Percentiles rank a stretch among this genome's conserved stretches.
Evolutionary conservation across 1,139 yeast species (phyloP).

Genomic region (Kazachstania sp.): DNA sequence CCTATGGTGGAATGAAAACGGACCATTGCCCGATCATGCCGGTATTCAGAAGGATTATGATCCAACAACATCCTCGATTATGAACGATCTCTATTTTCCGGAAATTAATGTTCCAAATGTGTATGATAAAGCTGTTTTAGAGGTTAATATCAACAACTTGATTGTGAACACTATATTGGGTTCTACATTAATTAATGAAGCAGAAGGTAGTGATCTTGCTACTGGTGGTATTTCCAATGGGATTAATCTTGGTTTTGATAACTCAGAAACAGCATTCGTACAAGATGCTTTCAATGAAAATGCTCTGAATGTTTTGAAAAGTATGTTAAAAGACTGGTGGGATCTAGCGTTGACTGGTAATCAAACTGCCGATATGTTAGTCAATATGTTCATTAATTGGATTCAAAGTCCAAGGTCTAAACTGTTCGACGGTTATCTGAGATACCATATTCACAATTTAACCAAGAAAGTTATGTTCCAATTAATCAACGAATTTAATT

Average conservation of each 20-base stretch:
- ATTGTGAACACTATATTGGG: constrained; percentile 81
- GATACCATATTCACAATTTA: constrained; percentile 80
- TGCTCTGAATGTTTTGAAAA: constrained; percentile 61
- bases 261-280: constrained; percentile 41
- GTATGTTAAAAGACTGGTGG: constrained; percentile 88
- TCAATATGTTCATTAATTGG: constrained; percentile 82
- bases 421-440: constrained; percentile 69
- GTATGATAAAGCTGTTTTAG: constrained; percentile 71
- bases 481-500: constrained; percentile 68
- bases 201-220: constrained; percentile 79
- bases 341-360: constrained; percentile 71
- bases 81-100: constrained; percentile 63
- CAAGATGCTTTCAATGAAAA: constrained; percentile 75
- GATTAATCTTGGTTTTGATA: not conserved
- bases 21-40: constrained; percentile 76
- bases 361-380: constrained; percentile 72
- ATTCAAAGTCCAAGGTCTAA: constrained; percentile 66
- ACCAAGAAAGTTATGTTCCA: constrained; percentile 79
- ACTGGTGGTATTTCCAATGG: constrained; percentile 33
- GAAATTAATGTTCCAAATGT: constrained; percentile 71
- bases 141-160: constrained; percentile 68
- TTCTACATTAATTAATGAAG: constrained; percentile 75
- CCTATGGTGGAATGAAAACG: constrained; percentile 83
- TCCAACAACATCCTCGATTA: constrained; percentile 30
- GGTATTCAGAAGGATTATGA: constrained; percentile 62